Percentiles rank a stretch among this genome's conserved stretches.
These are phyloP conservation scores for Chalciporus piperatoides DNA, from an alignment of 1,284 basidiomycete genomes.

Conservation along the genomic window DNA sequence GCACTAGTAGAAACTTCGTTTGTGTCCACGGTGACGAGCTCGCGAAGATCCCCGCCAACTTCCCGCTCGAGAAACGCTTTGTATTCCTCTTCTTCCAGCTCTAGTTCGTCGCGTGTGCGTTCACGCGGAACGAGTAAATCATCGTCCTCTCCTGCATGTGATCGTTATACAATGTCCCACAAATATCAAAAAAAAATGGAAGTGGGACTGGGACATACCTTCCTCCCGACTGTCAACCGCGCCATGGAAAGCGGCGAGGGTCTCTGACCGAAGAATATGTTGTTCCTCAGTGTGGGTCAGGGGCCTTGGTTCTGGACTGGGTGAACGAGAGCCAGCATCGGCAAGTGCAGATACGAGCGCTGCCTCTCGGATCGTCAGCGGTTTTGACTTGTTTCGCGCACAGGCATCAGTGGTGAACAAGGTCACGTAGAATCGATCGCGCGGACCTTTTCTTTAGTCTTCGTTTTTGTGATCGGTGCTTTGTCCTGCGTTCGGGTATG, in stretches of 20 bases:
- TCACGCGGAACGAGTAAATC: slow-evolving; percentile 71
- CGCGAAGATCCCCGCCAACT: slow-evolving; percentile 73
- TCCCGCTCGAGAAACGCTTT: slow-evolving; percentile 75
- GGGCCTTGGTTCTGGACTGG: slow-evolving; percentile 35
- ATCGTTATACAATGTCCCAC: background rate
- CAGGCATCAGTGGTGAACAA: slow-evolving; percentile 1
- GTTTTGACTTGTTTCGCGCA: slow-evolving; percentile 44
- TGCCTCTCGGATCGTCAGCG: slow-evolving; percentile 59
- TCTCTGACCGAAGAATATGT: slow-evolving; percentile 71
- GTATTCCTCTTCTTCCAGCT: slow-evolving; percentile 79
- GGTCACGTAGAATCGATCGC: background rate
- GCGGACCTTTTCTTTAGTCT: slow-evolving; percentile 52
- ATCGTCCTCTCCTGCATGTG: slow-evolving; percentile 47
- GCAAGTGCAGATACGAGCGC: slow-evolving; percentile 55
- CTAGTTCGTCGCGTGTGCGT: slow-evolving; percentile 72
- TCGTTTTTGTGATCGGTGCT: slow-evolving; percentile 23
- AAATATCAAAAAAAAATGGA: background rate
- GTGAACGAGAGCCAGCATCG: slow-evolving; percentile 51
- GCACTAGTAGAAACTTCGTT: slow-evolving; percentile 12
- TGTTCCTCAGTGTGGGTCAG: slow-evolving; percentile 83
- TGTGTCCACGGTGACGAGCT: slow-evolving; percentile 49
- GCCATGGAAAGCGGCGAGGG: slow-evolving; percentile 75
- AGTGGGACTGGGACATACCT: slow-evolving; percentile 12
- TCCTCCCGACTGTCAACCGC: slow-evolving; percentile 34
- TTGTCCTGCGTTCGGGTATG: slow-evolving; percentile 42